A percentile compares a stretch with the other conserved stretches of the same genome.
Conservation (phyloP, 768 basidiomycete species). For the Cyclocybe cylindracea region DNA sequence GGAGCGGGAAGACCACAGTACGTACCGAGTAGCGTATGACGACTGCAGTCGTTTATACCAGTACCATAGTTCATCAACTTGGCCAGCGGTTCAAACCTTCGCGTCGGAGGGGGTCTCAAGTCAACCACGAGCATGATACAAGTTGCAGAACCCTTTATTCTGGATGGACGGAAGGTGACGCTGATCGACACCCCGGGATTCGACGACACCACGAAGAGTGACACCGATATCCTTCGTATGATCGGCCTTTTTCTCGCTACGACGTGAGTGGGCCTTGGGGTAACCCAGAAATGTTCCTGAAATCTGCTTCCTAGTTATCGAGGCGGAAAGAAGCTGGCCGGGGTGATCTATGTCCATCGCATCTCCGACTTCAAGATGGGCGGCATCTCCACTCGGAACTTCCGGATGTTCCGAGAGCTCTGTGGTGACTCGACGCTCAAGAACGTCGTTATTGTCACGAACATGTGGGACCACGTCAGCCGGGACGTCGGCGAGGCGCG, state of each 20-base stretch:
- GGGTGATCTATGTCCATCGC: slow-evolving; percentile 32
- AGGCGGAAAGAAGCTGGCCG: slow-evolving; percentile 18
- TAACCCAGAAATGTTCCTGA: neutral
- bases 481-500: too few relatives aligned
- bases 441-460: slow-evolving; percentile 36
- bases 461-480: slow-evolving; percentile 34
- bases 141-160: slow-evolving; percentile 16
- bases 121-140: slow-evolving; percentile 23
- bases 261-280: slow-evolving; percentile 17
- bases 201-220: slow-evolving; percentile 23
- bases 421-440: slow-evolving; percentile 30
- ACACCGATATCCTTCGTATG: slow-evolving; percentile 22
- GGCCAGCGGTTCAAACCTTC: slow-evolving; percentile 6
- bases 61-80: slow-evolving; percentile 24
- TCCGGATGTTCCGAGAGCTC: slow-evolving; percentile 31
- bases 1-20: slow-evolving; percentile 30
- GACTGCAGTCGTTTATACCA: neutral
- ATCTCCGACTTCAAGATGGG: slow-evolving; percentile 33
- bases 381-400: slow-evolving; percentile 24
- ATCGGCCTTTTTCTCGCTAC: slow-evolving; percentile 25
- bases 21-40: neutral
- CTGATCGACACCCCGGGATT: slow-evolving; percentile 30
- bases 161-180: slow-evolving; percentile 16
- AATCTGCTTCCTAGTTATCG: neutral
- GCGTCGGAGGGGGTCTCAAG: slow-evolving; percentile 12